Percentiles rank a stretch among this genome's conserved stretches.
These are phyloP conservation scores for Chlorella sp. DNA, from an alignment of 139 green algal genomes.

Conservation along the genomic window DNA sequence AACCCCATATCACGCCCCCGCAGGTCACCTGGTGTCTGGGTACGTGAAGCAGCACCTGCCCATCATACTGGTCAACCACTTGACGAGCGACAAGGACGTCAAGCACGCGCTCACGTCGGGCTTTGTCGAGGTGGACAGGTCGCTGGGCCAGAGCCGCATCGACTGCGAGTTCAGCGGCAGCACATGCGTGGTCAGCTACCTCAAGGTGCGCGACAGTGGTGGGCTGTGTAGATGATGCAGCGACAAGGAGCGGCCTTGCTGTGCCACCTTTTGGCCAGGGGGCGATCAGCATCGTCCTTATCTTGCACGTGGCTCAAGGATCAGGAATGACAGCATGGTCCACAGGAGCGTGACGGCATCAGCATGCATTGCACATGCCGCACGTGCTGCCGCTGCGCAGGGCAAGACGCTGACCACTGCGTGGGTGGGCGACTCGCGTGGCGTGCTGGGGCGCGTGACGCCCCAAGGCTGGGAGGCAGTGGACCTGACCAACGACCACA, in stretches of 20 bases:
- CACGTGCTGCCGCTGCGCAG: too few relatives aligned
- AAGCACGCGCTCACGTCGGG: slow-evolving; percentile 37
- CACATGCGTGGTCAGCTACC: slow-evolving; percentile 65
- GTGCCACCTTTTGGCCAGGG: too few relatives aligned
- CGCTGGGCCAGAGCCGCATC: slow-evolving; percentile 40
- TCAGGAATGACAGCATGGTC: too few relatives aligned
- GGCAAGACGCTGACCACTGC: slow-evolving; percentile 20
- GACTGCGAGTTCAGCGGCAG: slow-evolving; percentile 80
- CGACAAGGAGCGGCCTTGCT: too few relatives aligned
- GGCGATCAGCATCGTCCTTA: too few relatives aligned
- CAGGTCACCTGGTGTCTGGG: slow-evolving; percentile 68
- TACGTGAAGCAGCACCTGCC: slow-evolving; percentile 76
- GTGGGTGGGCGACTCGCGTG: slow-evolving; percentile 83
- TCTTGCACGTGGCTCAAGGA: too few relatives aligned
- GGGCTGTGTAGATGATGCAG: too few relatives aligned
- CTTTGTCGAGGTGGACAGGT: slow-evolving; percentile 65
- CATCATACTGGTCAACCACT: slow-evolving; percentile 60
- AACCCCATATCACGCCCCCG: too few relatives aligned
- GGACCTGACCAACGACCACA: slow-evolving; percentile 85
- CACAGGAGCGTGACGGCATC: too few relatives aligned
- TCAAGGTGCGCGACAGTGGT: slow-evolving; percentile 55
- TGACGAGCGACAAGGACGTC: slow-evolving; percentile 39
- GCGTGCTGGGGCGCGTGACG: slow-evolving; percentile 33
- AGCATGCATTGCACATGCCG: too few relatives aligned
- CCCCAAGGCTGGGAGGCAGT: slow-evolving; percentile 39